Evolutionary conservation across 179 eudicot species (phyloP).

Genomic region (Camellia oleifera): DNA sequence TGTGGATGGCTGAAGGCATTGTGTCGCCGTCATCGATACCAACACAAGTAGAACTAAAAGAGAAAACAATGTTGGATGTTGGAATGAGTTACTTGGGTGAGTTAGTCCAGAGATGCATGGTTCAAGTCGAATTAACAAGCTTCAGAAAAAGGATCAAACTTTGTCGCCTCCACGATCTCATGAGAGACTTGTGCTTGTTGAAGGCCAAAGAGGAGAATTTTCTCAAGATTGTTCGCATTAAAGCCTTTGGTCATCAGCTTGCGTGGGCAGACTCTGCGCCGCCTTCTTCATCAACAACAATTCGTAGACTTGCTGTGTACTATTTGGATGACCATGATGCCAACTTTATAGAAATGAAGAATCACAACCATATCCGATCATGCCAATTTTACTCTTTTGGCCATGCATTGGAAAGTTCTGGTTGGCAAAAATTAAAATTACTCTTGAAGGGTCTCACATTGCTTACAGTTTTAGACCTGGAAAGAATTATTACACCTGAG

Average conservation of each 20-base stretch:
- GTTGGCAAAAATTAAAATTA: background rate
- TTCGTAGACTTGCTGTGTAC: conserved; percentile 5
- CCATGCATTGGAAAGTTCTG: background rate
- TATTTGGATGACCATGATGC: background rate
- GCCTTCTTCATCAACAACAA: background rate
- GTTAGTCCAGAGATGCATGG: conserved; percentile 25
- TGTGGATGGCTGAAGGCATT: conserved; percentile 41
- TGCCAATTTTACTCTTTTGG: conserved; percentile 5
- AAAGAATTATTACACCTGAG: background rate
- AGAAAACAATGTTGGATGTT: conserved; percentile 16
- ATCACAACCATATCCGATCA: conserved; percentile 11
- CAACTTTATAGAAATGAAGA: background rate
- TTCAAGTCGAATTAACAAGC: conserved; percentile 19
- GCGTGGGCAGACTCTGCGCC: background rate
- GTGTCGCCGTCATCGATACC: background rate
- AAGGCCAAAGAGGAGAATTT: conserved; percentile 27
- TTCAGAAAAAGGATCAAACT: conserved; percentile 5
- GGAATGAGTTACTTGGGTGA: conserved; percentile 20
- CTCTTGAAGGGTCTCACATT: conserved; percentile 19
- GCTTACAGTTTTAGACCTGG: conserved; percentile 33
- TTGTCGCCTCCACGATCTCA: conserved; percentile 25
- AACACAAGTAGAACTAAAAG: background rate
- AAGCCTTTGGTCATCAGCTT: background rate
- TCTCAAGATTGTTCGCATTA: background rate
- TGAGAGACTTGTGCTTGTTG: conserved; percentile 28